A percentile compares a stretch with the other conserved stretches of the same genome.
phyloP scores from a whole-genome alignment of 768 basidiomycete species.

The Termitomyces sp. region DNA sequence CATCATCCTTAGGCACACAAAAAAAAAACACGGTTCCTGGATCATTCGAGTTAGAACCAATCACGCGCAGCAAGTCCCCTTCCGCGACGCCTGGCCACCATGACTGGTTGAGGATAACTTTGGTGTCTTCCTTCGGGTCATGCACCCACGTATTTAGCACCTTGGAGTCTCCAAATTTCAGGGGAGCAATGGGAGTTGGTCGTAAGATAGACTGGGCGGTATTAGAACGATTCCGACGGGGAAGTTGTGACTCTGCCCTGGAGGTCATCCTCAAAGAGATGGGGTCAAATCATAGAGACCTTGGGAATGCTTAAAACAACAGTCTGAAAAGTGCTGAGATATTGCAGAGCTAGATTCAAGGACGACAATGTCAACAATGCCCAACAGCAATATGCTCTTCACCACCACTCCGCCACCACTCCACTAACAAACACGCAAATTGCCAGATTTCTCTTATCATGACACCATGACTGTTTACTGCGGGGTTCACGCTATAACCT shows the following conservation, averaged over 20 bases:
- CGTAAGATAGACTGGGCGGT: conserved; percentile 66
- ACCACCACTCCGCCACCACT: background rate
- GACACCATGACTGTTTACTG: background rate
- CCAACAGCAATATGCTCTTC: background rate
- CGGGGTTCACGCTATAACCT: background rate
- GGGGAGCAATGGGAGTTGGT: conserved; percentile 34
- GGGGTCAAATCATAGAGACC: background rate
- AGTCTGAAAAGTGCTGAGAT: background rate
- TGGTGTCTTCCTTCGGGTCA: conserved; percentile 45
- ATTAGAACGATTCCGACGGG: conserved; percentile 62
- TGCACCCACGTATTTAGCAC: conserved; percentile 72
- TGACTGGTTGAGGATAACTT: conserved; percentile 64
- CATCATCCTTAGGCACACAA: conserved; percentile 61
- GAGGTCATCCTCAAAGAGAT: conserved; percentile 35
- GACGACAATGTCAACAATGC: background rate
- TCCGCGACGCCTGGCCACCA: conserved; percentile 77
- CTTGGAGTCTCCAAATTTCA: conserved; percentile 60
- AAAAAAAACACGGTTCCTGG: conserved; percentile 50
- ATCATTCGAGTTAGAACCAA: conserved; percentile 34
- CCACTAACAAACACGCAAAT: background rate
- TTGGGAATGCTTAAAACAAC: background rate
- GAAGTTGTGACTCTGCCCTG: conserved; percentile 60
- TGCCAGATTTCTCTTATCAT: background rate
- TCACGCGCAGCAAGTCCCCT: conserved; percentile 67
- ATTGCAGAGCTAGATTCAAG: too few species aligned